Conservation (phyloP, 2,329 filamentous ascomycete genomes). For the Albophoma yamanashiensis region DNA sequence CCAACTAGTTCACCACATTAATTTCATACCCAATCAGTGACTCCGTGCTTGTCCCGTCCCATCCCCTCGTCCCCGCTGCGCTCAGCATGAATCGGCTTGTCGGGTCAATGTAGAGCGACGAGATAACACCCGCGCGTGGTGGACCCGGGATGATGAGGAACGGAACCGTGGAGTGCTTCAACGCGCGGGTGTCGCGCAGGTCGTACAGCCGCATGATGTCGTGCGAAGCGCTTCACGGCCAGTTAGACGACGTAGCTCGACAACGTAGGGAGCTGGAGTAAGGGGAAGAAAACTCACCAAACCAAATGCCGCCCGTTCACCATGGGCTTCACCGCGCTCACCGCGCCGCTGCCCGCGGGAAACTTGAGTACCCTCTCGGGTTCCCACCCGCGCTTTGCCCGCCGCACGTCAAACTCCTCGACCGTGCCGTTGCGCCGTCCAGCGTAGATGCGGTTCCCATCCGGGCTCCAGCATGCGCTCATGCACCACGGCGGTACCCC, state of each 20-base stretch:
- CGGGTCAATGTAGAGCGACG: slow-evolving; percentile 75
- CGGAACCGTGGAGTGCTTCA: slow-evolving; percentile 71
- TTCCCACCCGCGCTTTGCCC: slow-evolving; percentile 53
- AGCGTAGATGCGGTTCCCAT: slow-evolving; percentile 91
- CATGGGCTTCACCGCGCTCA: slow-evolving; percentile 84
- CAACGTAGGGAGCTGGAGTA: neutral
- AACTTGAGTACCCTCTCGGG: slow-evolving; percentile 78
- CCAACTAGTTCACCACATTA: slow-evolving; percentile 11
- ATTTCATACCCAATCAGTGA: slow-evolving; percentile 94
- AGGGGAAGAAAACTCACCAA: slow-evolving; percentile 39
- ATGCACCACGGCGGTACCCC: slow-evolving; percentile 93
- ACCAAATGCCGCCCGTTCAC: slow-evolving; percentile 84
- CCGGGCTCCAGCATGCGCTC: slow-evolving; percentile 90
- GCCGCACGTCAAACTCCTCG: slow-evolving; percentile 85
- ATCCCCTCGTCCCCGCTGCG: slow-evolving; percentile 83
- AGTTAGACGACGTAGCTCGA: neutral
- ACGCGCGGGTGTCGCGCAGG: slow-evolving; percentile 52
- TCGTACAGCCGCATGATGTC: slow-evolving; percentile 94
- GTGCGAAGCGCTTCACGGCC: slow-evolving; percentile 59
- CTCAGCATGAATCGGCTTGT: slow-evolving; percentile 86
- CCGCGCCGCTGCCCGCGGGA: slow-evolving; percentile 77
- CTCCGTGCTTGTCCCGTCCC: slow-evolving; percentile 87
- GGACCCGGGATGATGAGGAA: slow-evolving; percentile 95
- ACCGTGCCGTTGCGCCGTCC: slow-evolving; percentile 86
- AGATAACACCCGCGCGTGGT: slow-evolving; percentile 74